A percentile compares a stretch with the other conserved stretches of the same genome.
phyloP scores from a whole-genome alignment of 139 green algal species.

The Dunaliella primolecta region DNA sequence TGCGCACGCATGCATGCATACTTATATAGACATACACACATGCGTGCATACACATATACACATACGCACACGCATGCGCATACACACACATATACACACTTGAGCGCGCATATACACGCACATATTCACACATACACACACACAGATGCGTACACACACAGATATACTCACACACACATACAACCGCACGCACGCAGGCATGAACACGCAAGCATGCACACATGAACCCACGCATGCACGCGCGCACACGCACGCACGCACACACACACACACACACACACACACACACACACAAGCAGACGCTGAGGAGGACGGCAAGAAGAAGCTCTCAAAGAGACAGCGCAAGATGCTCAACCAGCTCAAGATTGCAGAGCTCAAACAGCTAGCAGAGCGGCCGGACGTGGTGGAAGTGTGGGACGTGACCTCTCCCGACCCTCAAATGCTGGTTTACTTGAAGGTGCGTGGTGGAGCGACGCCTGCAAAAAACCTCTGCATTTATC shows the following conservation, averaged over 20 bases:
- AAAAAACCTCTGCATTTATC: too few relatives aligned
- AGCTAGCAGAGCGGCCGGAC: slow-evolving; percentile 79
- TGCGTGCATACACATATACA: too few relatives aligned
- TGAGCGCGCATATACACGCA: background rate
- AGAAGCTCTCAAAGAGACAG: slow-evolving; percentile 78
- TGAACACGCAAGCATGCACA: too few relatives aligned
- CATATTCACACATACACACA: too few relatives aligned
- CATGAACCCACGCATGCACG: too few relatives aligned
- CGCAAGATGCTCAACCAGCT: slow-evolving; percentile 70
- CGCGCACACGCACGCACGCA: slow-evolving; percentile 18
- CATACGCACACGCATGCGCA: too few relatives aligned
- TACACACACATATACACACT: background rate
- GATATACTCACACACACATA: too few relatives aligned
- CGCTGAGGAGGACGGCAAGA: slow-evolving; percentile 20
- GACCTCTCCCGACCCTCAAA: slow-evolving; percentile 81
- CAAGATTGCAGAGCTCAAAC: slow-evolving; percentile 92
- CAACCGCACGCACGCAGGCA: too few relatives aligned
- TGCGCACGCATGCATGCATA: too few relatives aligned
- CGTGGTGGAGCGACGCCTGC: background rate
- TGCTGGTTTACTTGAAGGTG: slow-evolving; percentile 95
- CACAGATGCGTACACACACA: too few relatives aligned
- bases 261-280: too few relatives aligned
- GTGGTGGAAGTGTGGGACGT: slow-evolving; percentile 98
- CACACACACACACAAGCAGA: slow-evolving; percentile 6
- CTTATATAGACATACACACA: too few relatives aligned